These are phyloP conservation scores for Solanum chacoense DNA, from an alignment of 305 asterid genomes.

Conservation along the genomic window DNA sequence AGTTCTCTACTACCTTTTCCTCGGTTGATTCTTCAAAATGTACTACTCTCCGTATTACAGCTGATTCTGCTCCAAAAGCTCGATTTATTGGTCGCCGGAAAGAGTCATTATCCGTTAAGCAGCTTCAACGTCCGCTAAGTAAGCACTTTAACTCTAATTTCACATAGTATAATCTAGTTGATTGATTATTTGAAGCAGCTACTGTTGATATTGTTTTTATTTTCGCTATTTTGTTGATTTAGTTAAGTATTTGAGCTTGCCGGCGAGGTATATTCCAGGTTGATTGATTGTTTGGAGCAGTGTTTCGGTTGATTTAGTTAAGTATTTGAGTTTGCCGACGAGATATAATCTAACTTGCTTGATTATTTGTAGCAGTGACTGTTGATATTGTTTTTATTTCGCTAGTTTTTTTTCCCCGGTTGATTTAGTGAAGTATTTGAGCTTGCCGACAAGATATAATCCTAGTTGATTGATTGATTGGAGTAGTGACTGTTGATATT, in stretches of 20 bases:
- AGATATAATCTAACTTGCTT: not conserved
- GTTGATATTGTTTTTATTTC: not conserved
- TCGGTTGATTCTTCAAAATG: constrained; percentile 39
- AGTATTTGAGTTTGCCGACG: not conserved
- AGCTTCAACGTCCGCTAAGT: constrained; percentile 77
- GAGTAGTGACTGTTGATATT: not conserved
- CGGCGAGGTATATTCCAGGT: not conserved
- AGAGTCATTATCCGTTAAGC: constrained; percentile 51
- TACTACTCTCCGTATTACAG: constrained; percentile 31
- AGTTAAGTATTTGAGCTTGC: not conserved
- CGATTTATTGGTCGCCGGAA: constrained; percentile 59
- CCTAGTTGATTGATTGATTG: not conserved
- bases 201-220: not conserved
- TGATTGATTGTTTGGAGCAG: not conserved
- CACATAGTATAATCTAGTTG: not conserved
- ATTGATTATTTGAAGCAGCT: not conserved
- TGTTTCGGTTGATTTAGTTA: not conserved
- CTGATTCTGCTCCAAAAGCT: constrained; percentile 62
- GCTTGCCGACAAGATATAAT: not conserved
- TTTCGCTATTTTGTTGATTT: not conserved
- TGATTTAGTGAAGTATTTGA: not conserved
- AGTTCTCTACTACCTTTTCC: not conserved
- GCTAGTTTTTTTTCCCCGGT: not conserved
- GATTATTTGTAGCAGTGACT: not conserved
- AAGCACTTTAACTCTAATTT: not conserved